Conservation (phyloP, 2,329 filamentous ascomycete species). For the Penicillium brevicompactum region DNA sequence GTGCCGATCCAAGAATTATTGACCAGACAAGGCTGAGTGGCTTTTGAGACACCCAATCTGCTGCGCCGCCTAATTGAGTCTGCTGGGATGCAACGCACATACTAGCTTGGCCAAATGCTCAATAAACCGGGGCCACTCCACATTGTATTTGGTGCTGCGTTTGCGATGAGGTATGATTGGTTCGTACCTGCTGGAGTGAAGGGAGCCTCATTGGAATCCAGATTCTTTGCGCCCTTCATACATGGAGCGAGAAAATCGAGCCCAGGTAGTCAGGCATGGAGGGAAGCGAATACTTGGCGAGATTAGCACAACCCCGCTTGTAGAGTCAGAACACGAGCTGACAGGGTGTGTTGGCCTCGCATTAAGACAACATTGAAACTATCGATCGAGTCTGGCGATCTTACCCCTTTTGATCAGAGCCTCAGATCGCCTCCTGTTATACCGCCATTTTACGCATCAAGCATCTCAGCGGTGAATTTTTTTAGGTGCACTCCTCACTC, state of each 20-base stretch:
- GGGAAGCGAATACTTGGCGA: too few relatives aligned
- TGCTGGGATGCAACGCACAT: too few relatives aligned
- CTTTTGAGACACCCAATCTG: neutral
- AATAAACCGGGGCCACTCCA: neutral
- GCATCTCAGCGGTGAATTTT: neutral
- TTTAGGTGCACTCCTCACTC: too few relatives aligned
- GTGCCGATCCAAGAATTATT: neutral
- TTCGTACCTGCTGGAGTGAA: neutral
- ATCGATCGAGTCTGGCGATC: neutral
- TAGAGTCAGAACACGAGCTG: neutral
- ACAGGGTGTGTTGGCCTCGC: neutral
- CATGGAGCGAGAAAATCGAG: neutral
- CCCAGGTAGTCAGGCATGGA: neutral
- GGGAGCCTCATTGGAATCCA: neutral
- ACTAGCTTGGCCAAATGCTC: neutral
- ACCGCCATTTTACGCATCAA: neutral
- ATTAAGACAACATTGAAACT: neutral
- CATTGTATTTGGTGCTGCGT: neutral
- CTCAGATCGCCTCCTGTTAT: neutral
- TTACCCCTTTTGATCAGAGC: neutral
- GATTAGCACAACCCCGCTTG: too few relatives aligned
- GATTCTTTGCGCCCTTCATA: neutral
- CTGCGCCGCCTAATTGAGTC: neutral
- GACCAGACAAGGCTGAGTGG: neutral
- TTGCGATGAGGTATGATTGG: neutral